phyloP scores from a whole-genome alignment of 352 stramenopile genomes.

The Pythium brassicae region DNA sequence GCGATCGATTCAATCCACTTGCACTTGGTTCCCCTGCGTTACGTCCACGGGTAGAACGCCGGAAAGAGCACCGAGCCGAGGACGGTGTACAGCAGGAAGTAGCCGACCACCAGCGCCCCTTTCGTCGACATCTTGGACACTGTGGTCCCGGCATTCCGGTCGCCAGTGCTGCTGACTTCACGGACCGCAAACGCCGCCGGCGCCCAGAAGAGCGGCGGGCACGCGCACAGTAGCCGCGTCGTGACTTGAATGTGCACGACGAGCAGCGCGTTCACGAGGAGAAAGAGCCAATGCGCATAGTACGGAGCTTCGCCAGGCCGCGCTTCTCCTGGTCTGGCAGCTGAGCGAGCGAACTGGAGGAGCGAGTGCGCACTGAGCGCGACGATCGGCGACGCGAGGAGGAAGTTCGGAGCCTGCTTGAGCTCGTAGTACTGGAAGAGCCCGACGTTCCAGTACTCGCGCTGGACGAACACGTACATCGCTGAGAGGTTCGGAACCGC shows the following conservation, averaged over 20 bases:
- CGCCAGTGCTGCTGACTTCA: not conserved
- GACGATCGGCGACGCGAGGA: conserved; percentile 88
- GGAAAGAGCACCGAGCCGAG: conserved; percentile 66
- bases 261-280: conserved; percentile 70
- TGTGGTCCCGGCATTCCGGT: not conserved
- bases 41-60: conserved; percentile 85
- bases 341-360: conserved; percentile 32
- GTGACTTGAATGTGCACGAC: conserved; percentile 86
- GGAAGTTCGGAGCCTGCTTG: conserved; percentile 94
- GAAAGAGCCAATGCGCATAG: conserved; percentile 69
- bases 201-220: conserved; percentile 78
- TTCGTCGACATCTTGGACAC: conserved; percentile 10
- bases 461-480: conserved; percentile 94
- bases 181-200: conserved; percentile 28
- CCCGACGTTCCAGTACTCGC: conserved; percentile 95
- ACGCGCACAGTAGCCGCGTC: conserved; percentile 73
- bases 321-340: conserved; percentile 15
- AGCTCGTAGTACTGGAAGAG: conserved; percentile 91
- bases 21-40: no score
- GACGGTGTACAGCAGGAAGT: conserved; percentile 71
- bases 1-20: no score
- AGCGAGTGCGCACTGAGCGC: conserved; percentile 55
- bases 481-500: conserved; percentile 71
- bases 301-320: no score
- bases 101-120: conserved; percentile 39